These are phyloP conservation scores for Dioscorea cayenensis DNA, from an alignment of 116 monocot species.

Conservation along the genomic window DNA sequence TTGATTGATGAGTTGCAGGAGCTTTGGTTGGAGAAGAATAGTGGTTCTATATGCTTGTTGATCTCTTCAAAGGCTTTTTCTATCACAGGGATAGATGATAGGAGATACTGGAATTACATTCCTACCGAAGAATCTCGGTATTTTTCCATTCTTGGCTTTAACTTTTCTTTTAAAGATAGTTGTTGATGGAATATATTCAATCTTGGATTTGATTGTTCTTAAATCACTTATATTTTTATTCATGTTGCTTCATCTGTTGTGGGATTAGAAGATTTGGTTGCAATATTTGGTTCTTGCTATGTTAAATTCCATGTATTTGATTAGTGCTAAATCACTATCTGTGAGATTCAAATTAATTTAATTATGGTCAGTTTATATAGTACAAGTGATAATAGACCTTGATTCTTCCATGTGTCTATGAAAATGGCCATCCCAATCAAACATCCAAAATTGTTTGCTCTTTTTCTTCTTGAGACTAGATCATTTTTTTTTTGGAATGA, in stretches of 20 bases:
- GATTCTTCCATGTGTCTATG: no score
- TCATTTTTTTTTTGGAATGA: no score
- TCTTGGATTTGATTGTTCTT: neutral
- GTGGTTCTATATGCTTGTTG: conserved; percentile 64
- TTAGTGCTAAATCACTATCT: no score
- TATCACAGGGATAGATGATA: conserved; percentile 81
- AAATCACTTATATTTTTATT: neutral
- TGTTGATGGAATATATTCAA: no score
- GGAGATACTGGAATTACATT: conserved; percentile 84
- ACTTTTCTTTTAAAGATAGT: neutral
- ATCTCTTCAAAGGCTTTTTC: conserved; percentile 70
- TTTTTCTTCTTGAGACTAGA: no score
- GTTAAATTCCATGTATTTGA: neutral
- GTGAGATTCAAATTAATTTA: neutral
- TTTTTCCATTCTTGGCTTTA: neutral
- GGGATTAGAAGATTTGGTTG: neutral
- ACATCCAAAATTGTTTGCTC: neutral
- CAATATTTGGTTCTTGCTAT: neutral
- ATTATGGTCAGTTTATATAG: neutral
- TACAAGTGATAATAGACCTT: neutral
- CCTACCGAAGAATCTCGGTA: conserved; percentile 81
- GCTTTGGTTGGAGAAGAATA: conserved; percentile 78
- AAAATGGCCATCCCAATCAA: neutral
- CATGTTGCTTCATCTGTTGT: neutral
- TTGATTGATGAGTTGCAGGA: conserved; percentile 27